Evolutionary conservation across 345 rosid species (phyloP).

Genomic region (Linum trigynum): DNA sequence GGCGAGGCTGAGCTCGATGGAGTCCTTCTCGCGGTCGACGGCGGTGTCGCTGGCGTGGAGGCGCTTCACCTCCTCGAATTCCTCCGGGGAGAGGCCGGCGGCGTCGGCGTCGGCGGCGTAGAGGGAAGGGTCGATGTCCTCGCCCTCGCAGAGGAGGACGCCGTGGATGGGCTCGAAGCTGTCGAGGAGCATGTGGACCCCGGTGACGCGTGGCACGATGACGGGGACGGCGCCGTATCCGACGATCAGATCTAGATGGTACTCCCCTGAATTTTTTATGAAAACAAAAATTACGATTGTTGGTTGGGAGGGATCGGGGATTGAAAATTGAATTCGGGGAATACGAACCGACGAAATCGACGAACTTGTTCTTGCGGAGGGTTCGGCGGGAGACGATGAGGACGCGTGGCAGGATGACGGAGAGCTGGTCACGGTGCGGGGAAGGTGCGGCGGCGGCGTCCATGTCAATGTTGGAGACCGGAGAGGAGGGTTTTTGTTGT

Average conservation of each 20-base stretch:
- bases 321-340: background rate
- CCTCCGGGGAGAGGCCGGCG: slow-evolving; percentile 44
- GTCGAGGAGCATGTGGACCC: slow-evolving; percentile 59
- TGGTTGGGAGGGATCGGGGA: background rate
- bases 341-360: slow-evolving; percentile 2
- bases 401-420: slow-evolving; percentile 4
- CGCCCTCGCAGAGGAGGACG: slow-evolving; percentile 88
- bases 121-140: slow-evolving; percentile 76
- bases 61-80: slow-evolving; percentile 58
- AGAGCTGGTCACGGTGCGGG: background rate
- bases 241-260: slow-evolving; percentile 83
- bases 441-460: background rate
- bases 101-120: slow-evolving; percentile 35
- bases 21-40: slow-evolving; percentile 68
- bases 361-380: slow-evolving; percentile 5
- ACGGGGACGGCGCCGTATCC: slow-evolving; percentile 74
- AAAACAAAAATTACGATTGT: background rate
- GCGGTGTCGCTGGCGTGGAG: slow-evolving; percentile 61
- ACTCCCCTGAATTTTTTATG: slow-evolving; percentile 51
- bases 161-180: slow-evolving; percentile 94
- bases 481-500: too few species aligned
- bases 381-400: slow-evolving; percentile 2
- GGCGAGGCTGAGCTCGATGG: slow-evolving; percentile 63
- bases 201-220: slow-evolving; percentile 69
- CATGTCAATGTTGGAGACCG: too few species aligned